Evolutionary conservation across 2,329 filamentous ascomycete species (phyloP), one percentile per base, ranked within the genome.

Genomic region (Chalaropsis thielavioides): DNA sequence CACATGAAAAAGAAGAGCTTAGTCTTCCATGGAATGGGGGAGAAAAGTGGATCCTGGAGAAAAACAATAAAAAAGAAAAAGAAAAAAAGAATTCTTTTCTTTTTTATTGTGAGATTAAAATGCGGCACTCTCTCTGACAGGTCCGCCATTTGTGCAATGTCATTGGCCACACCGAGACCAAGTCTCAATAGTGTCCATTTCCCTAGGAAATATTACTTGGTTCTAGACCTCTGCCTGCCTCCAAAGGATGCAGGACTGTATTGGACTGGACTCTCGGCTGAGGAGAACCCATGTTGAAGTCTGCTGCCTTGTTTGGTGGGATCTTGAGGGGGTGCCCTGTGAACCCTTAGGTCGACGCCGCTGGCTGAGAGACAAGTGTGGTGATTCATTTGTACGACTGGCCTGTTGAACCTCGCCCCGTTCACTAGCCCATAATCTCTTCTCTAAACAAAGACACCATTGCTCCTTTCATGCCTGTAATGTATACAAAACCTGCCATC

Each of bases 1-100:
- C 54, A 58, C 54, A 58, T 58, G 13, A 58, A 38, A 58, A 58
- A 58, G 54, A 58, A 58, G 54, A 58, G 54, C 54, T 35, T 58
- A 31, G 54, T 58, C 54, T 58, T 58, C n/a, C 54, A 11, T 58
- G 46, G n/a, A 49, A 58, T 35, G 19, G 11, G 49, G 46, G 31
- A 41, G 49, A 22, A 43, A 27, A 62, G 24, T 19, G 22, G 43
- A 13, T 27, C 4, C 15, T 11, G 40, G 13, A 41, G n/a, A 41
- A 54, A 13, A 10, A 22, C 24, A 31, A 46, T 51, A 49, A 38
- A 43, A 4, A 40, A 13, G 8, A 54, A 15, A n/a, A 17, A 54
- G 44, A 41, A 62, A 41, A n/a, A n/a, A n/a, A n/a, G n/a, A n/a
- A n/a, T n/a, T n/a, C n/a, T n/a, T n/a, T n/a, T n/a, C n/a, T n/a